These are phyloP conservation scores for Leccinum subrobustum DNA, from an alignment of 1,284 basidiomycete species.

Conservation along the genomic window DNA sequence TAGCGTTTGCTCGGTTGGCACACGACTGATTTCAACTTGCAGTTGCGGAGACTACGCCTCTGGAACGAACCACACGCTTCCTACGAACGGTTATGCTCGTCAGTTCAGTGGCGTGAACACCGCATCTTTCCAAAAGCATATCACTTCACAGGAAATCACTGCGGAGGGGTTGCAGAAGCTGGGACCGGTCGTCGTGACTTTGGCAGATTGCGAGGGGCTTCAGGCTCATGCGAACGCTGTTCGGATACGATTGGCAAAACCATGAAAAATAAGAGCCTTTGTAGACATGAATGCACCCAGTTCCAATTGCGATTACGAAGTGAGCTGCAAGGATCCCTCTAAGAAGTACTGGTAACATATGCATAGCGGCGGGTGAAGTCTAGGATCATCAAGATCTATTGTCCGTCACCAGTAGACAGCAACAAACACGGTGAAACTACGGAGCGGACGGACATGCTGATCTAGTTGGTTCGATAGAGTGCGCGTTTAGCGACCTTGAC, in stretches of 20 bases:
- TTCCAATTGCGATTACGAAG: conserved; percentile 1
- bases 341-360: conserved; percentile 16
- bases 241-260: conserved; percentile 55
- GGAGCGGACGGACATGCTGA: conserved; percentile 37
- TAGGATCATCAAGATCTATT: conserved; percentile 22
- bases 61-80: conserved; percentile 97
- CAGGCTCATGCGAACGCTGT: conserved; percentile 93
- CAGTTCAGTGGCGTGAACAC: conserved; percentile 99
- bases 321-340: conserved; percentile 11
- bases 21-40: conserved; percentile 9
- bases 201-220: conserved; percentile 95
- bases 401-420: conserved; percentile 12
- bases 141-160: conserved; percentile 93
- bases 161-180: conserved; percentile 73
- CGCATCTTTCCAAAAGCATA: conserved; percentile 97
- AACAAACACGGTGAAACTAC: conserved; percentile 10
- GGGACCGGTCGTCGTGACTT: conserved; percentile 86
- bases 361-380: conserved; percentile 12
- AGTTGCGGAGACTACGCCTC: conserved; percentile 99
- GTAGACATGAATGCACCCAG: not conserved
- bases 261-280: conserved; percentile 5
- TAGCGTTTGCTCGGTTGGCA: not conserved
- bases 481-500: conserved; percentile 91
- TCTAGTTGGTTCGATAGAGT: conserved; percentile 87
- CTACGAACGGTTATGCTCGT: conserved; percentile 93